Conservation (phyloP, 2,329 filamentous ascomycete species). For the Fragosphaeria purpurea region DNA sequence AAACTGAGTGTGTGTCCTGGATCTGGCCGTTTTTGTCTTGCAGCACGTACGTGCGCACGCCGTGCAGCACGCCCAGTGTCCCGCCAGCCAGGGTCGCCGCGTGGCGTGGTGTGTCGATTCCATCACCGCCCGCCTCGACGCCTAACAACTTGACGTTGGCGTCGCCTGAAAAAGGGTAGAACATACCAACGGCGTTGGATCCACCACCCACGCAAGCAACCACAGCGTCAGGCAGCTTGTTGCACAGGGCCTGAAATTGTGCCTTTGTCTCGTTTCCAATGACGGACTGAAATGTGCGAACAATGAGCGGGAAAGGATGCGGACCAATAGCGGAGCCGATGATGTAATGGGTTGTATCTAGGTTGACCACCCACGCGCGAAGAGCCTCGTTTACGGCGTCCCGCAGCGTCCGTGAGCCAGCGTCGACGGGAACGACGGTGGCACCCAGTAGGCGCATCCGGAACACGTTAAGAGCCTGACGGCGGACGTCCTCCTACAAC, state of each 20-base stretch:
- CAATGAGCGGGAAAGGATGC: constrained; percentile 95
- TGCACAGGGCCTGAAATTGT: constrained; percentile 75
- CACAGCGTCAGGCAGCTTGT: constrained; percentile 88
- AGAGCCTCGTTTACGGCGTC: constrained; percentile 94
- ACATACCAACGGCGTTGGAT: constrained; percentile 94
- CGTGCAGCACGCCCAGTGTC: constrained; percentile 86
- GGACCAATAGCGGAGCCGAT: constrained; percentile 96
- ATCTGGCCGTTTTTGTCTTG: constrained; percentile 93
- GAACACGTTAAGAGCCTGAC: constrained; percentile 96
- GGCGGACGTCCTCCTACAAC: constrained; percentile 73
- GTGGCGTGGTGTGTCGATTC: constrained; percentile 75
- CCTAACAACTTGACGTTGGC: constrained; percentile 77
- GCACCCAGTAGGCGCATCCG: constrained; percentile 94
- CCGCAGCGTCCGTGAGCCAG: constrained; percentile 71
- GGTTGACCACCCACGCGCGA: constrained; percentile 84
- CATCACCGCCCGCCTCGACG: constrained; percentile 92
- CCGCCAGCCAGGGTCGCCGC: constrained; percentile 81
- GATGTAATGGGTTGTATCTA: constrained; percentile 94
- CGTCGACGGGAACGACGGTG: constrained; percentile 84
- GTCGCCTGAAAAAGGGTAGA: constrained; percentile 89
- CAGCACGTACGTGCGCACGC: constrained; percentile 89
- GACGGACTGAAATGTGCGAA: constrained; percentile 93
- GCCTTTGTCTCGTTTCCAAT: constrained; percentile 91
- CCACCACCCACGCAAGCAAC: constrained; percentile 95
- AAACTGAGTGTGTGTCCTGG: constrained; percentile 88